phyloP scores from a whole-genome alignment of 2,329 filamentous ascomycete genomes.

The Aspergillus fructus region DNA sequence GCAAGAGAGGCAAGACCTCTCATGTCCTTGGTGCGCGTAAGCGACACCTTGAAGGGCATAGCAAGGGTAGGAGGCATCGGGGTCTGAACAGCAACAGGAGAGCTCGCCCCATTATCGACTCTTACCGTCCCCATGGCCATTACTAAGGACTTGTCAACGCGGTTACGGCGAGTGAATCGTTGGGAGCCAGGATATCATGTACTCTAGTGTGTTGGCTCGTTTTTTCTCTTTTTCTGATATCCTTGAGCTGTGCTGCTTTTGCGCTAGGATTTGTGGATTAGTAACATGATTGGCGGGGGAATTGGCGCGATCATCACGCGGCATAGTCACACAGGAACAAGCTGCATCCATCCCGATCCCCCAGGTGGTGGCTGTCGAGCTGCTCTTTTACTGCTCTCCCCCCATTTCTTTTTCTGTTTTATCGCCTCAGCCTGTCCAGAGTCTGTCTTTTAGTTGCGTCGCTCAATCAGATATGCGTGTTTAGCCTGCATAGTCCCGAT shows the following conservation, averaged over 20 bases:
- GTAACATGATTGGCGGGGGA: conserved; percentile 6
- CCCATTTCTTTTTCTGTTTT: neutral
- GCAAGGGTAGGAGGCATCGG: too few relatives aligned
- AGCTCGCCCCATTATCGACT: conserved; percentile 21
- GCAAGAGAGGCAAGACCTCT: conserved; percentile 4
- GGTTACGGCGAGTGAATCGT: neutral
- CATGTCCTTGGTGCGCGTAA: too few relatives aligned
- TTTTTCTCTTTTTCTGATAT: neutral
- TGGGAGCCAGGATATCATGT: neutral
- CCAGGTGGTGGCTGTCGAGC: too few relatives aligned
- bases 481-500: neutral
- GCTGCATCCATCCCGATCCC: too few relatives aligned
- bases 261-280: neutral
- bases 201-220: neutral
- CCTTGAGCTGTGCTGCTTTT: neutral
- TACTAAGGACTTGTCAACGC: neutral
- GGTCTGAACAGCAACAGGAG: conserved; percentile 3
- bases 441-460: neutral
- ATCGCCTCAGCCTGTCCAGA: neutral
- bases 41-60: too few relatives aligned
- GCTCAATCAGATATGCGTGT: conserved; percentile 1
- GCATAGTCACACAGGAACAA: conserved; percentile 1
- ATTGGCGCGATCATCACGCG: conserved; percentile 6
- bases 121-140: conserved; percentile 22
- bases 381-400: neutral